phyloP scores from a whole-genome alignment of 169 alveolate genomes.

The Plasmodium ovale region DNA sequence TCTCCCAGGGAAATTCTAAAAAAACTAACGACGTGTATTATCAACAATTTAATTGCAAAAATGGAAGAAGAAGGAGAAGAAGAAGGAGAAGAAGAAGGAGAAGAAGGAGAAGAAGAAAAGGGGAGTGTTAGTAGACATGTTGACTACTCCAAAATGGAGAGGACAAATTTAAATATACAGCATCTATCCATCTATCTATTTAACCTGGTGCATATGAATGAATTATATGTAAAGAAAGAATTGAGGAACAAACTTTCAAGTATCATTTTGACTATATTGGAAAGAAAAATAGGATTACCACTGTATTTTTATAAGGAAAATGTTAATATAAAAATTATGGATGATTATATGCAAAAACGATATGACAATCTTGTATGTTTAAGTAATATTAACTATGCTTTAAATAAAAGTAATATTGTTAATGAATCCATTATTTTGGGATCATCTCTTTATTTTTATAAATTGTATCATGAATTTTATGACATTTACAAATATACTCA shows the following conservation, averaged over 20 bases:
- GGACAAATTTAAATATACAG: conserved; percentile 48
- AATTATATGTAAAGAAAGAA: conserved; percentile 8
- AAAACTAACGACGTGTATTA: conserved; percentile 26
- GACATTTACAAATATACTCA: not conserved
- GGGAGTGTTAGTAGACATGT: not conserved
- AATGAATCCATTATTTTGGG: conserved; percentile 27
- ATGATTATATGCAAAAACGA: conserved; percentile 21
- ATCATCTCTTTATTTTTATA: conserved; percentile 43
- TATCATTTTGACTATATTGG: conserved; percentile 19
- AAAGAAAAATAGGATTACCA: conserved; percentile 18
- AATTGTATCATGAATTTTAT: conserved; percentile 37
- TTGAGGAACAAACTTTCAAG: not conserved
- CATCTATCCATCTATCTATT: conserved; percentile 48
- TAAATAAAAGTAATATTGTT: conserved; percentile 51
- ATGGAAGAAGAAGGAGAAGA: conserved; percentile 9
- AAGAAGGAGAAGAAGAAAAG: conserved; percentile 21
- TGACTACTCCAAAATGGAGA: not conserved
- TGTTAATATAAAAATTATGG: conserved; percentile 11
- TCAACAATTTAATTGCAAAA: conserved; percentile 32
- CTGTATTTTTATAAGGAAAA: conserved; percentile 17
- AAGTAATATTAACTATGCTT: conserved; percentile 69
- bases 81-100: conserved; percentile 11
- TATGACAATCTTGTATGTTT: conserved; percentile 52
- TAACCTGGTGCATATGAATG: conserved; percentile 28
- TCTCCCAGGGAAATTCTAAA: conserved; percentile 11